A percentile compares a stretch with the other conserved stretches of the same genome.
These are phyloP conservation scores for Dendryphion nanum DNA, from an alignment of 2,329 filamentous ascomycete species.

Conservation along the genomic window DNA sequence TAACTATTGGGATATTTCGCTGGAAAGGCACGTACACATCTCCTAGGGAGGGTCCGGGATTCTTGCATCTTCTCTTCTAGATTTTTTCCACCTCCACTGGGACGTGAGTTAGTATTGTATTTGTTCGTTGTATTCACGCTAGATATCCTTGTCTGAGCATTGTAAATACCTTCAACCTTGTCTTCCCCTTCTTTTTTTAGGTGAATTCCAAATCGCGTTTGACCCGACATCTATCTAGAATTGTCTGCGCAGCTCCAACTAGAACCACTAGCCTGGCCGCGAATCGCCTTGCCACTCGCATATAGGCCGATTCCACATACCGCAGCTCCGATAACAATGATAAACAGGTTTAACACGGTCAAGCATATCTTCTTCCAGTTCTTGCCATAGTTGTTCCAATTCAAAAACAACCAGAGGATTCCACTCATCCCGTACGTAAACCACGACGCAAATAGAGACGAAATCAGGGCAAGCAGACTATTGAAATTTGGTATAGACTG, in stretches of 20 bases:
- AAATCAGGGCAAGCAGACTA: slow-evolving; percentile 60
- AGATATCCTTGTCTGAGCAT: too few relatives aligned
- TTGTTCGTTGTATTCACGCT: too few relatives aligned
- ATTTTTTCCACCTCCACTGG: too few relatives aligned
- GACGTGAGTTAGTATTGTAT: too few relatives aligned
- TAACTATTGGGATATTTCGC: too few relatives aligned
- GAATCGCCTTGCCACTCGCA: slow-evolving; percentile 22
- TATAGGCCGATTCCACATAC: slow-evolving; percentile 23
- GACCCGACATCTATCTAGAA: too few relatives aligned
- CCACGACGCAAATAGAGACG: slow-evolving; percentile 61
- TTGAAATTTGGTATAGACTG: slow-evolving; percentile 68
- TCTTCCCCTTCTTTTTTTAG: too few relatives aligned
- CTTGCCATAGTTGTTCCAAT: slow-evolving; percentile 42
- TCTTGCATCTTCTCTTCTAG: too few relatives aligned
- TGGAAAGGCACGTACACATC: too few relatives aligned
- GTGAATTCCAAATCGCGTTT: too few relatives aligned
- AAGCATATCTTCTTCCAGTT: slow-evolving; percentile 45
- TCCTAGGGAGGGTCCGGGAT: too few relatives aligned
- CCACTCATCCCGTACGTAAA: slow-evolving; percentile 56
- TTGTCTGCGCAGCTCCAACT: slow-evolving; percentile 11
- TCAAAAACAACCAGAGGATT: slow-evolving; percentile 48
- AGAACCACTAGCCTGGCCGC: slow-evolving; percentile 14
- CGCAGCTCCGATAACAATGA: slow-evolving; percentile 31
- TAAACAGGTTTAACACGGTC: slow-evolving; percentile 43
- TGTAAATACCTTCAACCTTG: too few relatives aligned